Base-by-base conservation (phyloP, 371 early-diverging fungal species). In the Mucor irregularis region DNA sequence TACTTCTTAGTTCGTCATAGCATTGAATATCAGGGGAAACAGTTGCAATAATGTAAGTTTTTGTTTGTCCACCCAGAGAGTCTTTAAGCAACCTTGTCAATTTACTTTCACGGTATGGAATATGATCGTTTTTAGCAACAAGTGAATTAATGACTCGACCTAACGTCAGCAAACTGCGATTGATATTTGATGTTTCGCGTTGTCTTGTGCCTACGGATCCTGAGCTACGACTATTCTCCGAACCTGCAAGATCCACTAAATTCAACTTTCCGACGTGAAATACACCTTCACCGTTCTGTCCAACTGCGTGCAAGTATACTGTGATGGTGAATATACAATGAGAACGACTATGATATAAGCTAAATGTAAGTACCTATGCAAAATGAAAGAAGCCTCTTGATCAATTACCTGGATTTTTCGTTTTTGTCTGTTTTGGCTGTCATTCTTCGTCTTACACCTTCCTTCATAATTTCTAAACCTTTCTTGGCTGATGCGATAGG, bases 241-340 rank as follows among this genome's bases (percentile, higher is more conserved):
- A 93, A 3, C 99, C 99, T 5, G 99, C 99, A 47, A 99, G 64
- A 74, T 99, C 99, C 2, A 99, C 99, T 48, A 99, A 83, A 62
- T 94, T 91, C 28, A 99, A 74, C 53, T 94, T 94, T 33, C 99
- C 98, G 14, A 90, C 84, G 68, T 90, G 92, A 4, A 93, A 59
- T 0, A 92, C 68, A 28, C 91, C 93, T 59, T 93, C 91, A 7
- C 94, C 94, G 22, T 87, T 89, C 0, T 83, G 78, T 0, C 88
- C 78, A 0, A 84, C 71, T 62, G 94, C 92, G 54, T 88, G 88
- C 33, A 90, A 89, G 56, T 90, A 88, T 4, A 96, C 88, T 0
- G 89, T 94, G 17, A 98, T 79, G 1, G 93, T 88, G 63, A 96
- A 97, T 14, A 99, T 90, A 30, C 92, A 90, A 66, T 99, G 99